A percentile compares a stretch with the other conserved stretches of the same genome.
Conservation (phyloP, 768 basidiomycete genomes). For the Leccinum rimulosum region DNA sequence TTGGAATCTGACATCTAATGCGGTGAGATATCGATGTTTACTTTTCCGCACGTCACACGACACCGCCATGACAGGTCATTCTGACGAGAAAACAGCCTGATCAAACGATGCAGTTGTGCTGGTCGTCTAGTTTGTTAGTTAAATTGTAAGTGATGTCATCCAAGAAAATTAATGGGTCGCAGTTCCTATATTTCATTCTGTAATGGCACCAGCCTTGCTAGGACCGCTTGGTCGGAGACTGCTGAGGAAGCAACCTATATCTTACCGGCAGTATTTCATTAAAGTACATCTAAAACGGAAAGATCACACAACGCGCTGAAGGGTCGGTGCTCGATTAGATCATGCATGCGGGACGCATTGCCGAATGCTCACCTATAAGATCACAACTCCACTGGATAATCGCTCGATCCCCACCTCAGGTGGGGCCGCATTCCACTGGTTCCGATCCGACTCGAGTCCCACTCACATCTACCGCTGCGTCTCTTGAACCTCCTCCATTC, state of each 20-base stretch:
- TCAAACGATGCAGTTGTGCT: neutral
- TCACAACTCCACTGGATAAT: constrained; percentile 4
- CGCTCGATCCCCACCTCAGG: constrained; percentile 14
- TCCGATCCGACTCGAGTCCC: constrained; percentile 4
- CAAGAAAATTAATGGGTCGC: neutral
- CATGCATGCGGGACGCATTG: neutral
- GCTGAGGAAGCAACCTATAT: neutral
- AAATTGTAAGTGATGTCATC: constrained; percentile 14
- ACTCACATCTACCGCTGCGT: neutral
- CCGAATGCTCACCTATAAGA: constrained; percentile 14
- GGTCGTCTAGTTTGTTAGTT: neutral
- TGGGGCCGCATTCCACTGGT: constrained; percentile 8
- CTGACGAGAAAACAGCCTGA: neutral
- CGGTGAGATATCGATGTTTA: neutral
- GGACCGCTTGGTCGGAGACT: neutral
- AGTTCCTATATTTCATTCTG: constrained; percentile 3
- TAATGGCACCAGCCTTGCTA: neutral
- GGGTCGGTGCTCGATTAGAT: constrained; percentile 8
- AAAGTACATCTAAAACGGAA: constrained; percentile 9
- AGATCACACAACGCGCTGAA: constrained; percentile 5
- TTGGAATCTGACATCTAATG: neutral
- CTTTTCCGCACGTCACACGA: neutral
- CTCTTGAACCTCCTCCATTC: constrained; percentile 6
- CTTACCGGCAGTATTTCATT: neutral
- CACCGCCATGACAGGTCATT: neutral